Percentiles rank a stretch among this genome's conserved stretches.
Evolutionary conservation across 2,329 filamentous ascomycete genomes (phyloP).

Genomic region (Penicillium sp.): DNA sequence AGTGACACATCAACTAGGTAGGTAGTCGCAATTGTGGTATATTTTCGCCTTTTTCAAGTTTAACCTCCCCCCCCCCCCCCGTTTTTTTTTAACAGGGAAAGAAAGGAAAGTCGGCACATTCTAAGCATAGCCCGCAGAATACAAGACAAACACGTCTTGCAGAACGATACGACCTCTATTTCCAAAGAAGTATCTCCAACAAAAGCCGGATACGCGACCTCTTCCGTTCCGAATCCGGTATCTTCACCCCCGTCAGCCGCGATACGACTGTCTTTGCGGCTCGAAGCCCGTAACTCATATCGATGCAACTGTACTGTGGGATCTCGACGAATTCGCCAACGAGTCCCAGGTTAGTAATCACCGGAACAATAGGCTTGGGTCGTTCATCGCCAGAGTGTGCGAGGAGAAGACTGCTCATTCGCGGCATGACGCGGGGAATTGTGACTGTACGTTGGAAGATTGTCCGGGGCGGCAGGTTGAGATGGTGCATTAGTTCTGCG

Average conservation of each 20-base stretch:
- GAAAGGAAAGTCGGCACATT: neutral
- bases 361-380: constrained; percentile 33
- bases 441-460: constrained; percentile 25
- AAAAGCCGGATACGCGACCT: neutral
- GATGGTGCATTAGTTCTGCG: constrained; percentile 34
- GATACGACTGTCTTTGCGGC: constrained; percentile 18
- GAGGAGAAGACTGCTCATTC: constrained; percentile 25
- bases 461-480: constrained; percentile 28
- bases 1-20: too few relatives aligned
- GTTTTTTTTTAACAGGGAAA: too few relatives aligned
- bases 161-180: neutral
- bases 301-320: constrained; percentile 8
- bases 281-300: constrained; percentile 17
- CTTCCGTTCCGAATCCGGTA: neutral
- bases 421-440: constrained; percentile 40
- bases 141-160: neutral
- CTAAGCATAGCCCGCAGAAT: neutral
- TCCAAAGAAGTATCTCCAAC: neutral
- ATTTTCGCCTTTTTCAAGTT: too few relatives aligned
- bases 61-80: too few relatives aligned
- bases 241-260: constrained; percentile 12
- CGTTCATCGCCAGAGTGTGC: constrained; percentile 30
- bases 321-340: constrained; percentile 21
- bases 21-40: too few relatives aligned
- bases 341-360: constrained; percentile 11